phyloP scores from a whole-genome alignment of 345 rosid species.

The Boechera divaricarpa region DNA sequence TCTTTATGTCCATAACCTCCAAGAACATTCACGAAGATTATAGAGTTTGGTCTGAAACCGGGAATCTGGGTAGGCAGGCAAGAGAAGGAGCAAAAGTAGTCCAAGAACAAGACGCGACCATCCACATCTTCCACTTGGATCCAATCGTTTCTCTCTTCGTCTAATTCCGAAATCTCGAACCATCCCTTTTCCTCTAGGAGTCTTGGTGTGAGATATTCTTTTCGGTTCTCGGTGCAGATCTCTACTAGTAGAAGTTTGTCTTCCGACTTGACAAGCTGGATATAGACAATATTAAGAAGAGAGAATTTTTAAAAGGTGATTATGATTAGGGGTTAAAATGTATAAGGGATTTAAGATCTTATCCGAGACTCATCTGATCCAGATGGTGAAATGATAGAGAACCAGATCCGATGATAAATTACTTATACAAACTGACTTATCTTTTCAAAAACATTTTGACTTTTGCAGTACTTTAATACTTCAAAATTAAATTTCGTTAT shows the following conservation, averaged over 20 bases:
- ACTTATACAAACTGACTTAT: no score
- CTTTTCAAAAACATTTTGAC: no score
- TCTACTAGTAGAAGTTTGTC: not conserved
- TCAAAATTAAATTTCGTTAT: no score
- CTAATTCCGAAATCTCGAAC: not conserved
- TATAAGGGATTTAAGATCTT: no score
- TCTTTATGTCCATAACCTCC: not conserved
- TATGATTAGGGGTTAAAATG: not conserved
- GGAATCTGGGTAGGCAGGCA: not conserved
- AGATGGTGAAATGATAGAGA: no score
- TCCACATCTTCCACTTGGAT: not conserved
- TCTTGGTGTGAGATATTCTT: not conserved
- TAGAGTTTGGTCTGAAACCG: not conserved
- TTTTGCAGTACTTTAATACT: no score
- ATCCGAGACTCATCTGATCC: no score
- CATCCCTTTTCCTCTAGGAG: not conserved
- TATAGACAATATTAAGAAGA: not conserved
- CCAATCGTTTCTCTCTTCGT: not conserved
- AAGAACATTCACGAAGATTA: not conserved
- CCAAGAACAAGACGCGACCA: not conserved
- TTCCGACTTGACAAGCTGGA: not conserved
- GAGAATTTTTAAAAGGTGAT: not conserved
- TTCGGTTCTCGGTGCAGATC: not conserved
- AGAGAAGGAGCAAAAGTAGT: not conserved
- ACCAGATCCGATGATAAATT: no score